phyloP scores from a whole-genome alignment of 768 basidiomycete genomes.

The Bullera alba region DNA sequence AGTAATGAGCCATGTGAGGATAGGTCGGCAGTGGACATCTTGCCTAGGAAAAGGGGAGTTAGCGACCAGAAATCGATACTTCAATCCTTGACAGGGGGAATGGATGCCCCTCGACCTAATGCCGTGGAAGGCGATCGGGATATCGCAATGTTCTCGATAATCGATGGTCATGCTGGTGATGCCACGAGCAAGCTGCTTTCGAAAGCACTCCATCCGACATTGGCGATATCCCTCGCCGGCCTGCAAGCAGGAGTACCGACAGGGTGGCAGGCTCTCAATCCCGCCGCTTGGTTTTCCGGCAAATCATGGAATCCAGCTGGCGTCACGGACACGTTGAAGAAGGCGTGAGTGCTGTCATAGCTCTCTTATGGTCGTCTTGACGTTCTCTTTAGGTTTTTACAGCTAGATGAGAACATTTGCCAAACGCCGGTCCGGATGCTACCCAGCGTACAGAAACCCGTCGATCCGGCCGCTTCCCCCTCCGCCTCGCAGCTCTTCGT shows the following conservation, averaged over 20 bases:
- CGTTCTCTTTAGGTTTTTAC: conserved; percentile 69
- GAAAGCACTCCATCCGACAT: conserved; percentile 73
- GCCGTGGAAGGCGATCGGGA: conserved; percentile 51
- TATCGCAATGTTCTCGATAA: conserved; percentile 75
- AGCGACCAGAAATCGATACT: conserved; percentile 10
- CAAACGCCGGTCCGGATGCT: conserved; percentile 69
- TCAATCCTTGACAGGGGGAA: conserved; percentile 15
- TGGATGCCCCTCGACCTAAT: conserved; percentile 44
- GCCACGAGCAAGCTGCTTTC: conserved; percentile 79
- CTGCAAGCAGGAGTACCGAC: conserved; percentile 19
- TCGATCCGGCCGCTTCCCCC: conserved; percentile 1
- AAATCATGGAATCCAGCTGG: conserved; percentile 18
- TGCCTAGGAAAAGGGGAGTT: conserved; percentile 49
- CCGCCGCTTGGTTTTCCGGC: conserved; percentile 4
- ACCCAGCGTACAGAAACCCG: conserved; percentile 5
- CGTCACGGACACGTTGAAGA: conserved; percentile 14
- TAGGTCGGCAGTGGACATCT: conserved; percentile 63
- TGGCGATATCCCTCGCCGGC: conserved; percentile 62
- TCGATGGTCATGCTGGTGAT: conserved; percentile 65
- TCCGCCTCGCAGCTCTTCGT: conserved; percentile 57
- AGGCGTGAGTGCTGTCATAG: conserved; percentile 26
- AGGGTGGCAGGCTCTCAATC: conserved; percentile 14
- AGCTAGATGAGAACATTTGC: conserved; percentile 77
- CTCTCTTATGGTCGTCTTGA: conserved; percentile 45
- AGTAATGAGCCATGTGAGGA: conserved; percentile 93